phyloP scores from a whole-genome alignment of 1,139 yeast genomes.

The Candida glucosophila region DNA sequence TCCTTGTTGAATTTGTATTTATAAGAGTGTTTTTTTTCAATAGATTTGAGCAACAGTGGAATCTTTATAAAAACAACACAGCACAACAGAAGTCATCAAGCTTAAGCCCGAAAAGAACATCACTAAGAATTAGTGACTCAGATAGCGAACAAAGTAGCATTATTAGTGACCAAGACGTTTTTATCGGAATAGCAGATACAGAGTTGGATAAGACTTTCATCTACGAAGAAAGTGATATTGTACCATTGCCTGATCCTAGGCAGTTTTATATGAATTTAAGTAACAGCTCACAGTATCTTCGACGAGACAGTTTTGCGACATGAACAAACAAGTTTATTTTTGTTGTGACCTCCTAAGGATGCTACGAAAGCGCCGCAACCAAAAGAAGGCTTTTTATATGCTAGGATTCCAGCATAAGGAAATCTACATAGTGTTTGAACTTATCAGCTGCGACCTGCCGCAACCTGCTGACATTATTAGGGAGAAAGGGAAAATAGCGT shows the following conservation, averaged over 20 bases:
- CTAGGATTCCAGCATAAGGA: conserved; percentile 21
- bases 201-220: too few relatives aligned
- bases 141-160: conserved; percentile 3
- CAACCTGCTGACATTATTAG: too few relatives aligned
- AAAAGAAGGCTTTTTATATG: conserved; percentile 6
- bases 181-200: too few relatives aligned
- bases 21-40: too few relatives aligned
- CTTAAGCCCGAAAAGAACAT: too few relatives aligned
- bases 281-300: conserved; percentile 33
- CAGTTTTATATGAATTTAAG: conserved; percentile 29
- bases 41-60: too few relatives aligned
- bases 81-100: too few relatives aligned
- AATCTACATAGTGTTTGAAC: conserved; percentile 19
- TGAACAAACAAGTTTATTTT: conserved; percentile 24
- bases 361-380: conserved; percentile 5
- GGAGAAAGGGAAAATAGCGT: conserved; percentile 2
- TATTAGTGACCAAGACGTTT: conserved; percentile 6
- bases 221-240: neutral
- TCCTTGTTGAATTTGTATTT: too few relatives aligned
- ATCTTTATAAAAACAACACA: too few relatives aligned
- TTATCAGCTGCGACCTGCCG: conserved; percentile 5
- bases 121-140: conserved; percentile 1
- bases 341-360: conserved; percentile 22
- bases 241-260: conserved; percentile 10
- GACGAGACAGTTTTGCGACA: conserved; percentile 34